Evolutionary conservation across 441 rosid species (phyloP), one percentile per base, ranked within the genome.

Genomic region (Capsella rubella): DNA sequence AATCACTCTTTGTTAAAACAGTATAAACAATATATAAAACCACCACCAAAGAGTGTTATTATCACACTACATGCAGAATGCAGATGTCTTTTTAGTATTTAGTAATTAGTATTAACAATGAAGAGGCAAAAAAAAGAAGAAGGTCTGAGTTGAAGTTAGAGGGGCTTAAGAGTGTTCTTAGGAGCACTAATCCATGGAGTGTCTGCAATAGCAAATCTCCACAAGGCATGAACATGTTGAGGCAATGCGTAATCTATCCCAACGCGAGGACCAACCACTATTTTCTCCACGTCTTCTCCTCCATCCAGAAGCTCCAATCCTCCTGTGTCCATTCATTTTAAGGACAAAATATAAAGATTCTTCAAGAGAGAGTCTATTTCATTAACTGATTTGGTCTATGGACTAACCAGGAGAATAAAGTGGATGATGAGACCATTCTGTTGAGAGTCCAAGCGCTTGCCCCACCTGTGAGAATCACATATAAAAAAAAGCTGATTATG

Each of bases 141-240:
- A 56, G 47, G 2, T 67, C 14, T 57, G 25, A 21, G 46, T 37
- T 14, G 37, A 68, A 51, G 67, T 82, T 79, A 85, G 14, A 84
- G 82, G 67, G 80, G 87, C 52, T 78, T 84, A 4, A 92, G 87
- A 42, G 94, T 90, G 86, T 83, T 89, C 79, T 85, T 94, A 18
- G 97, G 99, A 80, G 97, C 86, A 84, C 97, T 92, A 47, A 92
- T 86, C 99, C 97, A 94, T 34, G 90, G 88, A 11, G 88, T 79
- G 67, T 84, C 94, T 2, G 91, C 94, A 65, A 90, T 77, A 56
- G 97, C 97, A 51, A 92, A 94, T 81, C 99, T 94, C 99, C 97
- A 94, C 64, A 86, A 59, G 43, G 97, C 97, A 53, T 51, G 82
- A 28, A 82, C 89, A 78, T 94, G 86, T 67, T 92, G 84, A 6